These are phyloP conservation scores for Silene uniflora DNA, from an alignment of 148 eudicot species.

Conservation along the genomic window DNA sequence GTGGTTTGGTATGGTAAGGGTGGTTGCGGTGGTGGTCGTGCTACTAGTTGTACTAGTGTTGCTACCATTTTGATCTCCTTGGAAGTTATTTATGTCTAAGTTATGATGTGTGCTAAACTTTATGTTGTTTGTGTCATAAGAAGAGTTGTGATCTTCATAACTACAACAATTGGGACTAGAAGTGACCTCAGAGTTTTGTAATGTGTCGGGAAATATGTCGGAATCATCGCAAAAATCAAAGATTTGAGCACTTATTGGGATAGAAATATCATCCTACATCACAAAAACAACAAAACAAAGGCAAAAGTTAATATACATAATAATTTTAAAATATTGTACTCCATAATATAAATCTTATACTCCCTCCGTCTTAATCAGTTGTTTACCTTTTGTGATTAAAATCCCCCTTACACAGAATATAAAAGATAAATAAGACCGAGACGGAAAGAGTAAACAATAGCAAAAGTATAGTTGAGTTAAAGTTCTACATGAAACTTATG, in stretches of 20 bases:
- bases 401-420: no score
- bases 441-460: no score
- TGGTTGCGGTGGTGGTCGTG: conserved; percentile 16
- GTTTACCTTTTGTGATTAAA: no score
- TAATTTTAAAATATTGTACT: background rate
- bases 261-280: conserved; percentile 65
- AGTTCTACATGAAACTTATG: background rate
- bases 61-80: conserved; percentile 12
- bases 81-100: conserved; percentile 14
- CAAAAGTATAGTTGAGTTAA: no score
- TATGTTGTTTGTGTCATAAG: background rate
- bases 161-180: conserved; percentile 55
- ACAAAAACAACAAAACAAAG: background rate
- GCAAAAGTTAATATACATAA: background rate
- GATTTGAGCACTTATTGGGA: conserved; percentile 55
- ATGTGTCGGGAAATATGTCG: conserved; percentile 52
- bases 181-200: conserved; percentile 63
- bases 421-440: no score
- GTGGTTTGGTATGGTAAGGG: conserved; percentile 4
- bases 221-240: conserved; percentile 60
- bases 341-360: no score
- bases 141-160: conserved; percentile 54
- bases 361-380: no score
- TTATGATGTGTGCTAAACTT: background rate
- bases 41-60: conserved; percentile 21